Evolutionary conservation across 1,139 yeast species (phyloP).

Genomic region (Debaryomyces psychrophilus): DNA sequence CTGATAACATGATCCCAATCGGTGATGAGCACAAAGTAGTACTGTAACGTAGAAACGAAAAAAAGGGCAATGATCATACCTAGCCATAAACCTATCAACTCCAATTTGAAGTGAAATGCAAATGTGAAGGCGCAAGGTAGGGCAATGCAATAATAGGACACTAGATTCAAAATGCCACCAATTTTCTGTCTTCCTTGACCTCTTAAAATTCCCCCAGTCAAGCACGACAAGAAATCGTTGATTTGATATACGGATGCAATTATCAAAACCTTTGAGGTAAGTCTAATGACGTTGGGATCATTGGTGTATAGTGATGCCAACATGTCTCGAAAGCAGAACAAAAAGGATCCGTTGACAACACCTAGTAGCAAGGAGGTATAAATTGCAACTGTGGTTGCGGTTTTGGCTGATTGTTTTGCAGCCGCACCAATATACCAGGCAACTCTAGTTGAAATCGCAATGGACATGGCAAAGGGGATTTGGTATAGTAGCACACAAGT

Average conservation of each 20-base stretch:
- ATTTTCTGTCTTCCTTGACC: conserved; percentile 72
- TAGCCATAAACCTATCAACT: conserved; percentile 61
- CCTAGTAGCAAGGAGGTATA: conserved; percentile 49
- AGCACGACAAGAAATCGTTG: conserved; percentile 56
- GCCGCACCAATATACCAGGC: conserved; percentile 83
- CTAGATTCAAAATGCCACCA: conserved; percentile 61
- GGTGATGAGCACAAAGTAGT: conserved; percentile 48
- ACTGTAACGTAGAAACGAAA: conserved; percentile 49
- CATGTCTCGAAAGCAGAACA: conserved; percentile 40
- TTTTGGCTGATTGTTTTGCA: conserved; percentile 51
- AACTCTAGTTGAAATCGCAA: conserved; percentile 74
- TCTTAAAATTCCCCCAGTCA: conserved; percentile 61
- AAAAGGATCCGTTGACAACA: conserved; percentile 35
- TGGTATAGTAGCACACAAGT: conserved; percentile 71
- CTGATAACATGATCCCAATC: conserved; percentile 61
- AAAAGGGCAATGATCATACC: conserved; percentile 62
- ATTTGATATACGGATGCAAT: conserved; percentile 63
- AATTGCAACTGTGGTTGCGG: conserved; percentile 46
- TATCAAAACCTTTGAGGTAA: conserved; percentile 56
- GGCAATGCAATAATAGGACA: conserved; percentile 61
- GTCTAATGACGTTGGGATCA: conserved; percentile 49
- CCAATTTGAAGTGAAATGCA: conserved; percentile 50
- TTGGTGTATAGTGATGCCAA: conserved; percentile 55
- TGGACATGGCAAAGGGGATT: conserved; percentile 73
- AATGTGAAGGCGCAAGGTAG: conserved; percentile 58